A percentile compares a stretch with the other conserved stretches of the same genome.
These are phyloP conservation scores for Bipolaris bicolor DNA, from an alignment of 2,329 filamentous ascomycete species.

Conservation along the genomic window DNA sequence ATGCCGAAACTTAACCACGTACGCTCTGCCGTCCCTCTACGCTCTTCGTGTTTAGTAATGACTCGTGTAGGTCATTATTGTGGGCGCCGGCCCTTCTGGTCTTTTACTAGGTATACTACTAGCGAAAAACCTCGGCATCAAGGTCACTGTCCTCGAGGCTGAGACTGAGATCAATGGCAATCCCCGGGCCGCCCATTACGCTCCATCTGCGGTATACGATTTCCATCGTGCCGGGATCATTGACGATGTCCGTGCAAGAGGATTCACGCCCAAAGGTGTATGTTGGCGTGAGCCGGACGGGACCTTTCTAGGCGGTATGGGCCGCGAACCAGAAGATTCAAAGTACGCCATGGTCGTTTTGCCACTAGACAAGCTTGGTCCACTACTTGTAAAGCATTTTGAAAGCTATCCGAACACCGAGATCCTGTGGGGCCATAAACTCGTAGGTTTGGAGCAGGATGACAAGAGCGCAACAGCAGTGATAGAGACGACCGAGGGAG, in stretches of 20 bases:
- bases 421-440: slow-evolving; percentile 42
- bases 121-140: slow-evolving; percentile 57
- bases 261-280: slow-evolving; percentile 52
- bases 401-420: slow-evolving; percentile 34
- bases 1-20: slow-evolving; percentile 45
- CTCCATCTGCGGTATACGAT: slow-evolving; percentile 63
- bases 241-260: slow-evolving; percentile 54
- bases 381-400: slow-evolving; percentile 38
- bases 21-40: slow-evolving; percentile 7
- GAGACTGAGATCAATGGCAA: slow-evolving; percentile 62
- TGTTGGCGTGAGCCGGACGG: slow-evolving; percentile 53
- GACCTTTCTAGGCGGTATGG: slow-evolving; percentile 41
- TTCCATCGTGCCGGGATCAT: slow-evolving; percentile 66
- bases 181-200: slow-evolving; percentile 68
- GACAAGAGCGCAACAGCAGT: slow-evolving; percentile 37
- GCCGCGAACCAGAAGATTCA: slow-evolving; percentile 36
- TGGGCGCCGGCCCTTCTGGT: slow-evolving; percentile 44
- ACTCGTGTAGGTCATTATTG: slow-evolving; percentile 36
- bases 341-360: slow-evolving; percentile 40
- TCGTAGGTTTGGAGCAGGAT: slow-evolving; percentile 41
- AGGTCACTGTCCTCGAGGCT: slow-evolving; percentile 63
- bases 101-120: slow-evolving; percentile 55
- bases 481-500: slow-evolving; percentile 33
- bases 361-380: slow-evolving; percentile 40
- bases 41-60: slow-evolving; percentile 1